Evolutionary conservation across 371 early-diverging fungal species (phyloP), one percentile per base, ranked within the genome.

Genomic region (Haplosporangium sp.): DNA sequence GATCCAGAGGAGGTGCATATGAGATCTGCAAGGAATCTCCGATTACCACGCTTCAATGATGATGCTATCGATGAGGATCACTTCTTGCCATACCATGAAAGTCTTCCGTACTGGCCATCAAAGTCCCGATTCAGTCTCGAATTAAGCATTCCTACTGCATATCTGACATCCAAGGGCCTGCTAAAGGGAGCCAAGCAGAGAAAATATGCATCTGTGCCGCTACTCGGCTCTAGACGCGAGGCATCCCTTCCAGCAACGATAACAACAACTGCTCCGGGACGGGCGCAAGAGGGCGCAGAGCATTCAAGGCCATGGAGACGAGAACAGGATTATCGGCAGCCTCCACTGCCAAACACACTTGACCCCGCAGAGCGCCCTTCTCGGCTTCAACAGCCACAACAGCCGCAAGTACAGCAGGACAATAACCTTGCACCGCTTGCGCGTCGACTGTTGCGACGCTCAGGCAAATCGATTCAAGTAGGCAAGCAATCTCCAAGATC

Each of bases 1-100:
- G 79, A 79, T 13, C 79, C 79, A 2, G 73, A 71, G 9, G 79
- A 79, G 20, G 79, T 79, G 29, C 77, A 59, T 12, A 18, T 9
- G 29, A 37, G 52, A 43, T 62, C 73, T 14, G 58, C 63, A 6
- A 62, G 67, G 23, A 58, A 57, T 23, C 52, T 54, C 36, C 62
- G 73, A 42, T n/a, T n/a, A 51, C 73, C 29, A 36, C 41, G 14
- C 18, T 55, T 21, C 59, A 43, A 8, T 52, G 55, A n/a, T n/a
- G n/a, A n/a, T n/a, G n/a, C n/a, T 12, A 67, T 55, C 42, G 3
- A 21, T 0, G 53, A 46, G 1, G 48, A 60, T 21, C 38, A 59
- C 14, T 43, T 53, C 0, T 48, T 51, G 23, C 70, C 59, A 3
- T 58, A 66, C 20, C 67, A 69, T 14, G 70, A 69, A 36, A 54